Evolutionary conservation across 1,284 basidiomycete species (phyloP).

Genomic region (Austropuccinia psidii): DNA sequence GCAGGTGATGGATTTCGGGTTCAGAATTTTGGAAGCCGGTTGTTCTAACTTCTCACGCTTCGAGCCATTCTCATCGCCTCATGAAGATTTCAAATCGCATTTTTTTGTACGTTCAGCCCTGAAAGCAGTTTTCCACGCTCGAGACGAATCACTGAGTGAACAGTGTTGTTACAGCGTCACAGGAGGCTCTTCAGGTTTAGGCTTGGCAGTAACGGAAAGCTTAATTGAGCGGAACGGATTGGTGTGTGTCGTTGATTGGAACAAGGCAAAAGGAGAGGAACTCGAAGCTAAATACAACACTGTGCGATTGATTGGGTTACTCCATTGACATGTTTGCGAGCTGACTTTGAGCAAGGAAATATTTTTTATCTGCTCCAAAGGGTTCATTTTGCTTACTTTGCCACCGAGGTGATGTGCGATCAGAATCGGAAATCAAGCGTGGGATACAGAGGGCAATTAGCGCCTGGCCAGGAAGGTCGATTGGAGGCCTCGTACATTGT

Average conservation of each 20-base stretch:
- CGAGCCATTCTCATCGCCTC: too few species aligned
- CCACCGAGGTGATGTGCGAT: constrained; percentile 38
- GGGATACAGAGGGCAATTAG: not conserved
- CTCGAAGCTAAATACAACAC: not conserved
- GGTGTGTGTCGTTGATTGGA: constrained; percentile 44
- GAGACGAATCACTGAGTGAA: too few species aligned
- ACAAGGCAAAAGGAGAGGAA: constrained; percentile 37
- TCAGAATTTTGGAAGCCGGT: too few species aligned
- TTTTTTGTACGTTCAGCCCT: too few species aligned
- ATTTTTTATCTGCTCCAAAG: too few species aligned
- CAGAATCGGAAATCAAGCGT: not conserved
- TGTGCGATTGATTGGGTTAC: not conserved
- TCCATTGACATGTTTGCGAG: not conserved
- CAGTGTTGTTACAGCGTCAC: too few species aligned
- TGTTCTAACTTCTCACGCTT: too few species aligned
- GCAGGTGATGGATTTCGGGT: too few species aligned
- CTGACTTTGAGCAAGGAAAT: not conserved
- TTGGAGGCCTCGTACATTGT: constrained; percentile 47
- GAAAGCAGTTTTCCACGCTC: too few species aligned
- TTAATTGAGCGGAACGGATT: constrained; percentile 42
- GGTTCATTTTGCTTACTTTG: constrained; percentile 38
- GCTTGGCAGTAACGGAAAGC: constrained; percentile 41
- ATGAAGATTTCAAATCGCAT: too few species aligned
- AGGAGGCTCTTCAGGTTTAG: constrained; percentile 46
- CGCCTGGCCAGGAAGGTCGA: constrained; percentile 39